Percentiles rank a stretch among this genome's conserved stretches.
These are phyloP conservation scores for Tylopilus rubrobrunneus DNA, from an alignment of 768 basidiomycete genomes.

Conservation along the genomic window DNA sequence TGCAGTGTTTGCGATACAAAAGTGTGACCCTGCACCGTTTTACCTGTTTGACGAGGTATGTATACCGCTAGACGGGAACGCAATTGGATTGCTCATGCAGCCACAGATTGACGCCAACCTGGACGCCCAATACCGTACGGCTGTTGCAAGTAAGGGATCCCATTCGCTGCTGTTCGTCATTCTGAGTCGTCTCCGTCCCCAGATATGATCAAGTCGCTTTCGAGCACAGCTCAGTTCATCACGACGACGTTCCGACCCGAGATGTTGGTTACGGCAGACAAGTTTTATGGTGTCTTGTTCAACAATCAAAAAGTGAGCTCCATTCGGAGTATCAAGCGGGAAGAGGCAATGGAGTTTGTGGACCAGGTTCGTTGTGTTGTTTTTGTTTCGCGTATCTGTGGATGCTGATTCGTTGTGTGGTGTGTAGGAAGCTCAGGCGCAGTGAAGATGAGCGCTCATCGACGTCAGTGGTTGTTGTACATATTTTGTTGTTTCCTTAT, in stretches of 20 bases:
- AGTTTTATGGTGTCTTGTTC: constrained; percentile 96
- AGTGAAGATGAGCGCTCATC: constrained; percentile 19
- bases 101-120: constrained; percentile 91
- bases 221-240: constrained; percentile 90
- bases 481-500: too few species aligned
- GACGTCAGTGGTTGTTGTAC: not conserved
- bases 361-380: constrained; percentile 58
- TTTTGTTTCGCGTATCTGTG: not conserved
- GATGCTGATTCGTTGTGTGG: not conserved
- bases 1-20: constrained; percentile 95
- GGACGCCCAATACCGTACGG: constrained; percentile 95
- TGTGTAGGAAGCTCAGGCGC: constrained; percentile 46
- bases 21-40: constrained; percentile 98
- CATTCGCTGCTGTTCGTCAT: constrained; percentile 34
- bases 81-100: not conserved
- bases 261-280: constrained; percentile 93
- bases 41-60: constrained; percentile 95
- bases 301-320: constrained; percentile 94
- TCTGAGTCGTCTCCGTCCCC: not conserved
- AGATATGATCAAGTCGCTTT: constrained; percentile 88
- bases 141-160: constrained; percentile 75
- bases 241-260: constrained; percentile 98
- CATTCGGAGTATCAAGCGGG: constrained; percentile 80
- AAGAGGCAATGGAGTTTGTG: constrained; percentile 92
- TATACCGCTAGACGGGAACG: not conserved